These are phyloP conservation scores for Fusarium xylarioides DNA, from an alignment of 2,329 filamentous ascomycete genomes.

Conservation along the genomic window DNA sequence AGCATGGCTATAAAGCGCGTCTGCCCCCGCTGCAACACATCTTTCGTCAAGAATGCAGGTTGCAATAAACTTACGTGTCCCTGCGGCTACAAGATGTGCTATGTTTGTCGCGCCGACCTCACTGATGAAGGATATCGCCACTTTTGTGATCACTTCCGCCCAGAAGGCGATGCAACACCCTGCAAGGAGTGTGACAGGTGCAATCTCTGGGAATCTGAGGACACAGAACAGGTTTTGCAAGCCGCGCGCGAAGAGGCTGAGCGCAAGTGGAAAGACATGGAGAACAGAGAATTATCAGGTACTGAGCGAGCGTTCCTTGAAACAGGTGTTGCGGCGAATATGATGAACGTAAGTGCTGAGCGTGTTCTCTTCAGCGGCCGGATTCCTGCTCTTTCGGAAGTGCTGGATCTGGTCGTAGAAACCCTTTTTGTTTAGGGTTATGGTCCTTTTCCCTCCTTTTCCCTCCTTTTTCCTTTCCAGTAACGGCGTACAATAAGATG, in stretches of 20 bases:
- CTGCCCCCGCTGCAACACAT: constrained; percentile 89
- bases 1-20: constrained; percentile 94
- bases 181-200: constrained; percentile 85
- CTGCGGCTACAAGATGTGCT: constrained; percentile 98
- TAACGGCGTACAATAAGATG: constrained; percentile 28
- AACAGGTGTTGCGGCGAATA: constrained; percentile 55
- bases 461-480: neutral
- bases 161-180: constrained; percentile 73
- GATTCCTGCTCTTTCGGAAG: constrained; percentile 52
- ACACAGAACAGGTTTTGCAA: constrained; percentile 73
- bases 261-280: constrained; percentile 72
- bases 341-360: constrained; percentile 44
- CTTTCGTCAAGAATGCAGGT: constrained; percentile 90
- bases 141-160: constrained; percentile 95
- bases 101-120: constrained; percentile 86
- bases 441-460: neutral
- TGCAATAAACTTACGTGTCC: constrained; percentile 98
- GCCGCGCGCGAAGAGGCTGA: constrained; percentile 78
- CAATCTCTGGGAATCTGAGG: constrained; percentile 81
- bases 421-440: constrained; percentile 51
- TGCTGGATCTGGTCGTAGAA: constrained; percentile 58
- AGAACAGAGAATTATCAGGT: constrained; percentile 65
- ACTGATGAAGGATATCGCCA: constrained; percentile 84
- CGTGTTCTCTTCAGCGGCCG: constrained; percentile 46
- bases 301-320: constrained; percentile 66